Evolutionary conservation across 257 asterid genomes (phyloP).

Genomic region (Vinca minor): DNA sequence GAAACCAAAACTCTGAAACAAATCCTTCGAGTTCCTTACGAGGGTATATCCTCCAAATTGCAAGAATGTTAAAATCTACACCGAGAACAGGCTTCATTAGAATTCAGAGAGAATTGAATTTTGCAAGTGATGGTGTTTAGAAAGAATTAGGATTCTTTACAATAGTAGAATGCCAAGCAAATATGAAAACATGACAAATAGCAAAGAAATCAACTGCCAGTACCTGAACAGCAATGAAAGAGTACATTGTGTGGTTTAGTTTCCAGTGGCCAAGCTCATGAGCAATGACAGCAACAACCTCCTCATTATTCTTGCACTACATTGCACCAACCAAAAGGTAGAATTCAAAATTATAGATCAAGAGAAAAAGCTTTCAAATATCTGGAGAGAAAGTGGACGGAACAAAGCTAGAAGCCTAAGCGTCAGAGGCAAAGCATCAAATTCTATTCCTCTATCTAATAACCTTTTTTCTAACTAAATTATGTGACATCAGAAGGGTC

Average conservation of each 20-base stretch:
- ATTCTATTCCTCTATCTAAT: too few relatives aligned
- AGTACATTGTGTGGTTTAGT: constrained; percentile 81
- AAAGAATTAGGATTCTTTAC: background rate
- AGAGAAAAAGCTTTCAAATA: background rate
- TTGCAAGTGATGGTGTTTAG: background rate
- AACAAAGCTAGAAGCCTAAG: background rate
- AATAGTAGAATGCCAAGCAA: background rate
- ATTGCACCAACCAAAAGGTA: constrained; percentile 13
- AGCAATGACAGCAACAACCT: constrained; percentile 95
- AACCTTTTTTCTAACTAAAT: too few relatives aligned
- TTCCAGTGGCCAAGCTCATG: constrained; percentile 99
- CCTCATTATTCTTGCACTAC: constrained; percentile 93
- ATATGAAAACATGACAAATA: background rate
- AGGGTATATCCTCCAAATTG: constrained; percentile 98
- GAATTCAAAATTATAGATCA: background rate
- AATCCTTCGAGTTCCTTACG: constrained; percentile 83
- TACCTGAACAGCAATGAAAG: constrained; percentile 94
- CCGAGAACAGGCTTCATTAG: background rate
- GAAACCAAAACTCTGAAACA: constrained; percentile 95
- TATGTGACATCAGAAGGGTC: too few relatives aligned
- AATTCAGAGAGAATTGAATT: background rate
- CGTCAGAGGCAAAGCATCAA: background rate
- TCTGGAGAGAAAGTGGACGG: background rate
- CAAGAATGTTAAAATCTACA: constrained; percentile 78
- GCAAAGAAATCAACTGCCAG: constrained; percentile 8